These are phyloP conservation scores for Bipolaris zeicola DNA, from an alignment of 2,329 filamentous ascomycete genomes.

Conservation along the genomic window DNA sequence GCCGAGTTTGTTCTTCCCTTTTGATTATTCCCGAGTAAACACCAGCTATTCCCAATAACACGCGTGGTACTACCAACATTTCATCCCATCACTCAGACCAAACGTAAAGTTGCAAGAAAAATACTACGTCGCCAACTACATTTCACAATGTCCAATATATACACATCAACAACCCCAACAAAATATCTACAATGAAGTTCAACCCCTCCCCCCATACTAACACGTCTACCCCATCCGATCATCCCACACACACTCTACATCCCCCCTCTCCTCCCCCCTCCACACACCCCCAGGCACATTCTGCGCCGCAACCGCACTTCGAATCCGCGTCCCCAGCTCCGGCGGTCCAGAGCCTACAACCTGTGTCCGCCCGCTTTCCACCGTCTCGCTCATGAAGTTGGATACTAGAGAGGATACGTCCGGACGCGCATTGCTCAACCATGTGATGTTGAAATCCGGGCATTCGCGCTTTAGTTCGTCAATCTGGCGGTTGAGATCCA, in stretches of 20 bases:
- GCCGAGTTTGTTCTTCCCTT: no score
- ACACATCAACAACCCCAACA: no score
- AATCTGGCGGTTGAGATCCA: not conserved
- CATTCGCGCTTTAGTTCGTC: slow-evolving; percentile 3
- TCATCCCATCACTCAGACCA: no score
- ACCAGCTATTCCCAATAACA: no score
- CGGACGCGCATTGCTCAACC: slow-evolving; percentile 6
- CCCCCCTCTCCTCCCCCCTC: slow-evolving; percentile 4
- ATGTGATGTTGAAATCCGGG: slow-evolving; percentile 9
- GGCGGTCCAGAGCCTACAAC: slow-evolving; percentile 3
- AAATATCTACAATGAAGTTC: not conserved
- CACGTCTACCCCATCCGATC: slow-evolving; percentile 11
- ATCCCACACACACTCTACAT: slow-evolving; percentile 12
- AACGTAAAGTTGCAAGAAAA: no score
- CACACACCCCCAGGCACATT: slow-evolving; percentile 6
- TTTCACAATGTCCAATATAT: no score
- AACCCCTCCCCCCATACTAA: not conserved
- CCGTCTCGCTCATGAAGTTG: slow-evolving; percentile 4
- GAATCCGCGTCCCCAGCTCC: slow-evolving; percentile 3
- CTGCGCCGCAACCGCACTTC: slow-evolving; percentile 11
- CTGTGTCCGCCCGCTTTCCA: slow-evolving; percentile 5
- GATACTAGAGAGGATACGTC: slow-evolving; percentile 2
- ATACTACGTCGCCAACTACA: no score
- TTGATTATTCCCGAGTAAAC: no score
- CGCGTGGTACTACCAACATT: no score